These are phyloP conservation scores for Alternaria panax DNA, from an alignment of 2,329 filamentous ascomycete genomes.

Conservation along the genomic window DNA sequence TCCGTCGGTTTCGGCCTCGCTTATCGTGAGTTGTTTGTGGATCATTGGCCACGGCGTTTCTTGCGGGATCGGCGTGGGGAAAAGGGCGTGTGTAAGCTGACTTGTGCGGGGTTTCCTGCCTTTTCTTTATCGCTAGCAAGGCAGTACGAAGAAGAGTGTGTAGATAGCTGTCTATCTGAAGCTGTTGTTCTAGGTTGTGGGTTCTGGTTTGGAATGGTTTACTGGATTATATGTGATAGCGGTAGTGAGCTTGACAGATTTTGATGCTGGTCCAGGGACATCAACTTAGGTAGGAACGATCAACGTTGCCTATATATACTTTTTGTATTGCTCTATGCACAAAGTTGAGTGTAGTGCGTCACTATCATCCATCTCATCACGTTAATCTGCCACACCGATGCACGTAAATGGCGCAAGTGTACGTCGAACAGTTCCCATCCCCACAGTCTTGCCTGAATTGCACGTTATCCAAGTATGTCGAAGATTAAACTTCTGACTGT, in stretches of 20 bases:
- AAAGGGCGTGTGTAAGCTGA: neutral
- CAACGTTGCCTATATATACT: too few species aligned
- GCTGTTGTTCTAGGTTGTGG: neutral
- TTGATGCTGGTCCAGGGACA: too few species aligned
- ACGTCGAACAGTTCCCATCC: neutral
- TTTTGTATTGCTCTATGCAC: too few species aligned
- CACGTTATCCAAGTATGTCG: neutral
- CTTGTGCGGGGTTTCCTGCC: neutral
- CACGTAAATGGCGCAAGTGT: neutral
- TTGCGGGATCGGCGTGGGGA: neutral
- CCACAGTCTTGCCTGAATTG: neutral
- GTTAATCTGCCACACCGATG: neutral
- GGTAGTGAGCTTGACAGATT: too few species aligned
- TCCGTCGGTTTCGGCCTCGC: neutral
- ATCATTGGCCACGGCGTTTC: neutral
- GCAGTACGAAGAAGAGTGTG: neutral
- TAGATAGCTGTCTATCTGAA: neutral
- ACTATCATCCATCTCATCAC: neutral
- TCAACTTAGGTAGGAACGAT: too few species aligned
- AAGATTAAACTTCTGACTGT: neutral
- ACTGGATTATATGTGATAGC: too few species aligned
- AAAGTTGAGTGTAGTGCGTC: neutral
- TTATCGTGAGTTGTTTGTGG: neutral
- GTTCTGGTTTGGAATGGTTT: too few species aligned
- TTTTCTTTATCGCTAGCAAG: neutral